Base-by-base conservation (phyloP, 306 rosid species). In the Dryas octopetala region DNA sequence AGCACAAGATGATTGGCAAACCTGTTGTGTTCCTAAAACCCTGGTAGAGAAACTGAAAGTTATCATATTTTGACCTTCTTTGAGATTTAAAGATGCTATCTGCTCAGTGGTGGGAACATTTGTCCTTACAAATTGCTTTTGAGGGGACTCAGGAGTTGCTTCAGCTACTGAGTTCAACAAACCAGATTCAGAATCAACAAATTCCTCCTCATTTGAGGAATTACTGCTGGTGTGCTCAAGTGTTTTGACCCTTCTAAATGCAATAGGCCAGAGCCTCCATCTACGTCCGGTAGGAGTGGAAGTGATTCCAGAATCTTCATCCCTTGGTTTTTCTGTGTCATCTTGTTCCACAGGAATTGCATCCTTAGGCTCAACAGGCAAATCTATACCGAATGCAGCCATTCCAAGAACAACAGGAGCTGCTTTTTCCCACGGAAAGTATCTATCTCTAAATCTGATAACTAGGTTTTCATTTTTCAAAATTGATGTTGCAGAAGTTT, bases 261-360 rank as follows among this genome's bases (percentile, higher is more conserved):
- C 86, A 83, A 65, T 91, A 26, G 93, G 79, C 99, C 99, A 96
- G 52, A 95, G 93, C 85, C 97, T 90, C 99, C 99, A 96, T 80
- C 87, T 85, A 23, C 97, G 88, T 47, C 91, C 85, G 63, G 93
- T 61, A 5, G 93, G 80, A 62, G 96, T 74, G 61, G 92, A 45
- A 38, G 81, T 6, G 6, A 38, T 23, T 65, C 84, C 84, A 5
- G 82, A 70, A 67, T 80, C 93, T 54, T 80, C 85, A 16, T 80
- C 85, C 53, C 73, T 81, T 43, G 90, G 78, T 77, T 76, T 86
- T 76, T 79, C 78, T 23, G 82, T 79, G 70, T 78, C 83, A 83
- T 88, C 88, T 63, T 63, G 90, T 73, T 95, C 97, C 75, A 96
- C 85, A 38, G 86, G 88, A 85, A 96, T 85, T 54, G 86, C 80